These are phyloP conservation scores for Cyamopsis tetragonoloba DNA, from an alignment of 306 rosid species.

Conservation along the genomic window DNA sequence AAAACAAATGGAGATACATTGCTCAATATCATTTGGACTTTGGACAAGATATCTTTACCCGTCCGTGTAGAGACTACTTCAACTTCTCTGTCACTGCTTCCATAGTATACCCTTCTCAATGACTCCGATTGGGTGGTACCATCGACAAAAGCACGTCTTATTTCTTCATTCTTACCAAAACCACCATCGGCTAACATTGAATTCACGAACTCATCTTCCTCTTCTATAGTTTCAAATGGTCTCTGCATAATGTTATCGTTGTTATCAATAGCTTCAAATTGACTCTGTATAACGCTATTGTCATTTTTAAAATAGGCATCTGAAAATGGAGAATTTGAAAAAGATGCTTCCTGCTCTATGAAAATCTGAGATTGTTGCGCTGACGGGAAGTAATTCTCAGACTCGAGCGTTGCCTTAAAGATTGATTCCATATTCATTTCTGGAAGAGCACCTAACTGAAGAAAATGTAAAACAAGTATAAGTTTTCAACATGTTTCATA, in stretches of 20 bases:
- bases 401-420: background rate
- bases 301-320: background rate
- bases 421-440: background rate
- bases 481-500: background rate
- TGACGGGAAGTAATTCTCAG: background rate
- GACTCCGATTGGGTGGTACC: background rate
- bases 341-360: background rate
- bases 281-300: background rate
- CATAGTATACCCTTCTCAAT: slow-evolving; percentile 10
- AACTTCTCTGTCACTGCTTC: slow-evolving; percentile 35
- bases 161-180: background rate
- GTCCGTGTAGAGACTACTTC: slow-evolving; percentile 31
- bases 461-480: slow-evolving; percentile 9
- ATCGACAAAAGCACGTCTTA: background rate
- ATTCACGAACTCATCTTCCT: slow-evolving; percentile 14
- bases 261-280: background rate
- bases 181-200: background rate
- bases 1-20: slow-evolving; percentile 6
- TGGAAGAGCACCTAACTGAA: background rate
- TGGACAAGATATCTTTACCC: slow-evolving; percentile 37
- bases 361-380: background rate
- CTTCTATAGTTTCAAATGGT: background rate
- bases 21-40: slow-evolving; percentile 18
- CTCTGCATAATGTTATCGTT: background rate
- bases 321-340: background rate